A percentile compares a stretch with the other conserved stretches of the same genome.
Evolutionary conservation across 2,329 filamentous ascomycete species (phyloP).

Genomic region (Fusarium drepaniforme): DNA sequence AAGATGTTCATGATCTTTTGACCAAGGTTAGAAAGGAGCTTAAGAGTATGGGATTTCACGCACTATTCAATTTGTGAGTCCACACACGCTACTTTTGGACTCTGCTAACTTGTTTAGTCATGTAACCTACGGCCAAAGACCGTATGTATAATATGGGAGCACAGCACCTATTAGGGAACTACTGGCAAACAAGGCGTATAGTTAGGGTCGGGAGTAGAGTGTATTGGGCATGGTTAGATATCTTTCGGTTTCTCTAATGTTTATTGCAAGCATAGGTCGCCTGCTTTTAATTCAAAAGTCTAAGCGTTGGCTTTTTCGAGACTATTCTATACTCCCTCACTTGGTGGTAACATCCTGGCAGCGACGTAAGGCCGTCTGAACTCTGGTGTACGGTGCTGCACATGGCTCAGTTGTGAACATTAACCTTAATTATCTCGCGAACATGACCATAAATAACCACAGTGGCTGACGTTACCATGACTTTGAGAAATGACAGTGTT

Average conservation of each 20-base stretch:
- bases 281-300: background rate
- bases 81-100: fast-evolving
- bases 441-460: background rate
- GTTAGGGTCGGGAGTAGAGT: background rate
- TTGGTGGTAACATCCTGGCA: background rate
- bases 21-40: conserved; percentile 12
- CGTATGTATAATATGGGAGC: background rate
- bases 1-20: conserved; percentile 14
- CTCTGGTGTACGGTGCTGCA: background rate
- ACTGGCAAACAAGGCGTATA: background rate
- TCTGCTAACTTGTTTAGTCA: background rate
- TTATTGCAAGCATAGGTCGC: background rate
- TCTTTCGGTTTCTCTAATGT: background rate
- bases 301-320: background rate
- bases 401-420: background rate
- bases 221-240: background rate
- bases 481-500: background rate
- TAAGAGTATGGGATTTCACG: conserved; percentile 5
- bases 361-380: background rate
- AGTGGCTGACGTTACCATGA: background rate
- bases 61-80: conserved; percentile 23
- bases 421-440: background rate
- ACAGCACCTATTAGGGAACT: background rate
- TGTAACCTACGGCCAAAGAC: conserved; percentile 23
- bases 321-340: background rate